Conservation (phyloP, 306 rosid species). For the Inga leiocalycina region DNA sequence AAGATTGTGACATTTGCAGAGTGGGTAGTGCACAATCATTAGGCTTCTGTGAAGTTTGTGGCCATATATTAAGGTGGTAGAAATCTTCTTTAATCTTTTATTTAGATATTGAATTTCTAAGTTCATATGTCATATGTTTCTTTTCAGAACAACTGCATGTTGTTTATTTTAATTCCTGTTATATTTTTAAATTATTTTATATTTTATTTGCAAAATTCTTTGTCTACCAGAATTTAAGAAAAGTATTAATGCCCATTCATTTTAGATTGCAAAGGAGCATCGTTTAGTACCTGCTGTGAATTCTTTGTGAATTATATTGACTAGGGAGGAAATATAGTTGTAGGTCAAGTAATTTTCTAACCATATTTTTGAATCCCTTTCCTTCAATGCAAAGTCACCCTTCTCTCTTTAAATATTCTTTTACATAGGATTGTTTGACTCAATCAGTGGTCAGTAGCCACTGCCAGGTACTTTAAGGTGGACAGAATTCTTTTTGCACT, state of each 20-base stretch:
- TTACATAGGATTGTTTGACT: constrained; percentile 11
- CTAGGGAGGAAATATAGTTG: background rate
- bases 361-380: constrained; percentile 1
- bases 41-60: constrained; percentile 34
- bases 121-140: constrained; percentile 19
- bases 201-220: background rate
- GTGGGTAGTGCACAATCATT: constrained; percentile 35
- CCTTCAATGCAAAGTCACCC: background rate
- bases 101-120: constrained; percentile 33
- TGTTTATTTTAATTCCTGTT: background rate
- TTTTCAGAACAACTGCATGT: background rate
- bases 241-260: background rate
- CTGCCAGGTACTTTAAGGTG: background rate
- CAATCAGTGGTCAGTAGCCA: background rate
- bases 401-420: background rate
- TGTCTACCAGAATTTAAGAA: background rate
- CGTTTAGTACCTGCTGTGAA: background rate
- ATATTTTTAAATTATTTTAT: constrained; percentile 4
- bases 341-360: constrained; percentile 16
- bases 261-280: background rate
- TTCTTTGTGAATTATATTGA: background rate
- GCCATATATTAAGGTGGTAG: constrained; percentile 33
- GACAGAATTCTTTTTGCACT: background rate
- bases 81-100: constrained; percentile 28
- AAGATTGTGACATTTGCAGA: constrained; percentile 37